Base-by-base conservation (phyloP, 768 basidiomycete species). In the Xerocomus spinulosus region DNA sequence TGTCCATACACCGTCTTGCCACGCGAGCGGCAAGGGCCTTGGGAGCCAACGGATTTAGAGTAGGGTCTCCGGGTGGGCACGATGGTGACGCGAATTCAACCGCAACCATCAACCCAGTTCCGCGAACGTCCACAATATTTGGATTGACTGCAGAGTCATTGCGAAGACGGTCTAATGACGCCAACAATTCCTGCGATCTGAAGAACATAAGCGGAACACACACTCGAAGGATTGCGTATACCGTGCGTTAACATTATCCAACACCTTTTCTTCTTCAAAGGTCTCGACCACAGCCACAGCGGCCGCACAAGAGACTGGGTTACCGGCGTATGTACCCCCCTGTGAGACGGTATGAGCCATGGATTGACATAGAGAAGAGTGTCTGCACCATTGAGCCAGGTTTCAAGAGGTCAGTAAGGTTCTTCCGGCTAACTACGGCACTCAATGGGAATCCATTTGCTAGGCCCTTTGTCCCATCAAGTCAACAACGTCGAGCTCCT, bases 401-500 rank as follows among this genome's bases (percentile, higher is more conserved):
- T 55, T 71, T 75, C 44, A 93, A 73, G 56, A 74, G 80, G 66
- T 92, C 89, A 25, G 88, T 92, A 29, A 95, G 62, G 44, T 89
- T 87, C 68, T 80, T 89, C 44, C 83, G 71, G 52, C 86, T 85
- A 42, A 93, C 77, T 33, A 97, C 80, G 7, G 82, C 92, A 49
- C 89, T 92, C 46, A 98, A 72, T 3, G 95, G 95, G 79, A 96
- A 95, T 3, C 94, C 94, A 64, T 94, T 92, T 32, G 89, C 90
- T 6, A 93, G 68, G 9, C 90, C 90, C 82, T 85, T 49, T 25
- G 14, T 10, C 12, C 25, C 17, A 30, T 17, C 6, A 46, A 15
- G 42, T 66, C 37, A 54, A 44, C 33, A 14, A 46, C 10, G 28
- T 30, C 24, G 40, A 40, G 17, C 18, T 14, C 30, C 13, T 13